Conservation (phyloP, 257 asterid genomes). For the Jasminum sambac region DNA sequence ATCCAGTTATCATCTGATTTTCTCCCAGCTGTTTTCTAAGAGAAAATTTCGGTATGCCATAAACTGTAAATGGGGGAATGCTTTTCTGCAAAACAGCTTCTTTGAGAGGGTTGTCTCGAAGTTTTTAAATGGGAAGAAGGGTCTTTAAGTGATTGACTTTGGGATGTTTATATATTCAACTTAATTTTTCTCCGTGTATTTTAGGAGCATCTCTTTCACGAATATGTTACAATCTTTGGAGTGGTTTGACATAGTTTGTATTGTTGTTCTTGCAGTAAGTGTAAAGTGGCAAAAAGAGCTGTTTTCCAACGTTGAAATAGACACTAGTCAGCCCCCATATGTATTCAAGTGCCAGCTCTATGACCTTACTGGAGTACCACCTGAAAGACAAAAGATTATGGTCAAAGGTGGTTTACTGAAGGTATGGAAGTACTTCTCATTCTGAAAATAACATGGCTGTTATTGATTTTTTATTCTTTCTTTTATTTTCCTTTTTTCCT, state of each 20-base stretch:
- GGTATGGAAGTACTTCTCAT: conserved; percentile 47
- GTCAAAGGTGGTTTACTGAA: conserved; percentile 94
- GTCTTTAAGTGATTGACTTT: not conserved
- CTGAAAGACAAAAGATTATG: conserved; percentile 99
- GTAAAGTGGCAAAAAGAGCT: conserved; percentile 97
- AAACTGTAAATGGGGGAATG: not conserved
- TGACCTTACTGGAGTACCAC: conserved; percentile 98
- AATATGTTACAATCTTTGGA: too few species aligned
- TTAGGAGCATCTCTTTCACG: not conserved
- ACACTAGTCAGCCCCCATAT: conserved; percentile 85
- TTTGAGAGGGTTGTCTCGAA: not conserved
- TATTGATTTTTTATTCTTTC: not conserved
- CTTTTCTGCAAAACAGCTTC: not conserved
- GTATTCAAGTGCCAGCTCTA: conserved; percentile 92
- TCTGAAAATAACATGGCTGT: not conserved
- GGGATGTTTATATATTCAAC: not conserved
- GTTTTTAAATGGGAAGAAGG: not conserved
- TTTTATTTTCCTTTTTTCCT: too few species aligned
- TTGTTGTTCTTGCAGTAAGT: conserved; percentile 57
- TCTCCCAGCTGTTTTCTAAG: not conserved
- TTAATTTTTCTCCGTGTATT: not conserved
- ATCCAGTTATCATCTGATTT: not conserved
- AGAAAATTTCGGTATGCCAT: not conserved
- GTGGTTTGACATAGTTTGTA: not conserved
- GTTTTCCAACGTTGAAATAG: conserved; percentile 76